Percentiles rank a stretch among this genome's conserved stretches.
Evolutionary conservation across 2,329 filamentous ascomycete species (phyloP).

Genomic region (Exophiala aquamarina): DNA sequence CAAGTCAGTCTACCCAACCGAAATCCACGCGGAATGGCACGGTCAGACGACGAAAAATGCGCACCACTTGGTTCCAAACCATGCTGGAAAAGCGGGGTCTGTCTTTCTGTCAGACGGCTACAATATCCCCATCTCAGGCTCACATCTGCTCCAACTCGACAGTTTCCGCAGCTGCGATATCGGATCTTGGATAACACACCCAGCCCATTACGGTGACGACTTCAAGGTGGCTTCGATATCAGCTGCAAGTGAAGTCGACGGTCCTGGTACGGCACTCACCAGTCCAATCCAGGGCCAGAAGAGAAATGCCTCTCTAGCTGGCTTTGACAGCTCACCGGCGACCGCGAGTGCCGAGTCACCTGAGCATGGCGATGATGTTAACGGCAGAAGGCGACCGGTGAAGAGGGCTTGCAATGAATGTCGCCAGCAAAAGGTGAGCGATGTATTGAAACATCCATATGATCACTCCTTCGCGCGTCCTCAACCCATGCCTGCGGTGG

Average conservation of each 20-base stretch:
- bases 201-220: conserved; percentile 14
- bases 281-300: conserved; percentile 36
- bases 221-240: conserved; percentile 27
- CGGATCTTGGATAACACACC: conserved; percentile 15
- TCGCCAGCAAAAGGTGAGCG: conserved; percentile 66
- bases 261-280: conserved; percentile 27
- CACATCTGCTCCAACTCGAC: too few relatives aligned
- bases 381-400: conserved; percentile 45
- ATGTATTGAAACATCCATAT: neutral
- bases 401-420: conserved; percentile 70
- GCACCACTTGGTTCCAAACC: neutral
- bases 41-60: neutral
- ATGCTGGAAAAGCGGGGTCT: too few relatives aligned
- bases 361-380: conserved; percentile 18
- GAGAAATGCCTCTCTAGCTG: conserved; percentile 43
- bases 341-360: conserved; percentile 35
- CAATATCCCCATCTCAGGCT: too few relatives aligned
- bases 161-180: conserved; percentile 17
- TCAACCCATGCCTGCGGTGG: conserved; percentile 2
- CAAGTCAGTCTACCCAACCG: neutral
- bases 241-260: conserved; percentile 15
- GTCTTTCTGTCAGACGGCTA: too few relatives aligned
- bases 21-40: neutral
- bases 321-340: conserved; percentile 48
- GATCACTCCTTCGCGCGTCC: conserved; percentile 2